Percentiles rank a stretch among this genome's conserved stretches.
phyloP scores from a whole-genome alignment of 495 filamentous ascomycete genomes.

The Penicillium verhagenii region DNA sequence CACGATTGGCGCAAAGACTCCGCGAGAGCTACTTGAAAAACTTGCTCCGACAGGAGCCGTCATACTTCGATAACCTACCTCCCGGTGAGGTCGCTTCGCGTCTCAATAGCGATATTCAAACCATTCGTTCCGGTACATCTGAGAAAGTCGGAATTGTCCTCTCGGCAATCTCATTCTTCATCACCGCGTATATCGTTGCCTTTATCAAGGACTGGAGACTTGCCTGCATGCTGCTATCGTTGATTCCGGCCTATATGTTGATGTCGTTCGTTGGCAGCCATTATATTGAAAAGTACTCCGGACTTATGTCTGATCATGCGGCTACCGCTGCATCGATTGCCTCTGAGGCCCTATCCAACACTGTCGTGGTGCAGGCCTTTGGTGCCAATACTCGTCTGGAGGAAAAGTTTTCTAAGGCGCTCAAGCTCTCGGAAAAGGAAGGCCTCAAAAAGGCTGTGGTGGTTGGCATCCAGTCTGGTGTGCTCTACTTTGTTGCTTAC shows the following conservation, averaged over 20 bases:
- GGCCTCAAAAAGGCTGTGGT: conserved; percentile 58
- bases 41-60: conserved; percentile 59
- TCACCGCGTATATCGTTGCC: conserved; percentile 62
- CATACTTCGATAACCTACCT: conserved; percentile 58
- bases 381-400: conserved; percentile 49
- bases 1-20: conserved; percentile 60
- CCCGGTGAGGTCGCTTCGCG: conserved; percentile 62
- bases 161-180: conserved; percentile 57
- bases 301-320: conserved; percentile 49
- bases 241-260: conserved; percentile 64
- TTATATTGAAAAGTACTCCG: conserved; percentile 59
- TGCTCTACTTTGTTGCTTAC: conserved; percentile 65
- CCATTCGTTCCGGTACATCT: conserved; percentile 60
- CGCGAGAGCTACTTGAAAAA: conserved; percentile 57
- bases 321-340: conserved; percentile 50
- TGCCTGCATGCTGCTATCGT: conserved; percentile 46
- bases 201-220: conserved; percentile 56
- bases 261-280: conserved; percentile 62
- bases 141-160: conserved; percentile 67
- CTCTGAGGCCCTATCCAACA: conserved; percentile 46
- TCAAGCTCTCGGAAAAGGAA: conserved; percentile 42
- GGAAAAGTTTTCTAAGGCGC: conserved; percentile 48
- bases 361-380: conserved; percentile 51
- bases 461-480: conserved; percentile 60
- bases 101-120: conserved; percentile 58